phyloP scores from a whole-genome alignment of 139 green algal species.

The Bryopsis sp. region DNA sequence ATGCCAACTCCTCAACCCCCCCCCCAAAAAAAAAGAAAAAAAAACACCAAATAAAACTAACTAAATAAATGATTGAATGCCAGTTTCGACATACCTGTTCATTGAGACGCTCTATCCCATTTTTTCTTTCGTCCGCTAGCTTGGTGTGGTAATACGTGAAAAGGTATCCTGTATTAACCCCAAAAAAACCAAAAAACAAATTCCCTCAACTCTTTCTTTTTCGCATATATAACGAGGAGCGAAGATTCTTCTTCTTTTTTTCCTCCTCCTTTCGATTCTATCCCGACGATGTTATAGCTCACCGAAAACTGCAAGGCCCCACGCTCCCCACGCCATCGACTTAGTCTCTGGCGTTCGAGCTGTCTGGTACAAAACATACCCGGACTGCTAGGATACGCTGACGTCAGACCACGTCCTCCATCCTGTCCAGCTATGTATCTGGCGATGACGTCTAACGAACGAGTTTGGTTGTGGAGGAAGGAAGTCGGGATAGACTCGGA shows the following conservation, averaged over 20 bases:
- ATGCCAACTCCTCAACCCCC: no score
- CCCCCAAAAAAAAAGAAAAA: no score
- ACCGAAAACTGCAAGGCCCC: slow-evolving; percentile 17
- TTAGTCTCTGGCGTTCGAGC: no score
- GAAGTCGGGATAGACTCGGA: no score
- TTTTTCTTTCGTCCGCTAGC: slow-evolving; percentile 67
- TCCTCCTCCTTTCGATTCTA: background rate
- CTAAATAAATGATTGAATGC: background rate
- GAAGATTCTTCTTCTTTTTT: background rate
- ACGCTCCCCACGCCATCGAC: slow-evolving; percentile 3
- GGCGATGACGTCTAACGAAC: no score
- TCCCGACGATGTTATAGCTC: background rate
- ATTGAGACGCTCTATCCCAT: slow-evolving; percentile 76
- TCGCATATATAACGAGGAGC: background rate
- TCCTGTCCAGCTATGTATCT: no score
- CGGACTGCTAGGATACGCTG: no score
- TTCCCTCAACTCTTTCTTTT: background rate
- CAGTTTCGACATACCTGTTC: slow-evolving; percentile 44
- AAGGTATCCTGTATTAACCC: slow-evolving; percentile 47
- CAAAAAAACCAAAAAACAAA: background rate
- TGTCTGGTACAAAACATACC: no score
- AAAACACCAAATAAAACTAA: background rate
- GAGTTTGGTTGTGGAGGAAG: no score
- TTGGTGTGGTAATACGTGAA: slow-evolving; percentile 77
- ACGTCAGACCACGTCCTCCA: no score